A percentile compares a stretch with the other conserved stretches of the same genome.
Conservation (phyloP, 2,329 filamentous ascomycete genomes). For the Nemania sp. region DNA sequence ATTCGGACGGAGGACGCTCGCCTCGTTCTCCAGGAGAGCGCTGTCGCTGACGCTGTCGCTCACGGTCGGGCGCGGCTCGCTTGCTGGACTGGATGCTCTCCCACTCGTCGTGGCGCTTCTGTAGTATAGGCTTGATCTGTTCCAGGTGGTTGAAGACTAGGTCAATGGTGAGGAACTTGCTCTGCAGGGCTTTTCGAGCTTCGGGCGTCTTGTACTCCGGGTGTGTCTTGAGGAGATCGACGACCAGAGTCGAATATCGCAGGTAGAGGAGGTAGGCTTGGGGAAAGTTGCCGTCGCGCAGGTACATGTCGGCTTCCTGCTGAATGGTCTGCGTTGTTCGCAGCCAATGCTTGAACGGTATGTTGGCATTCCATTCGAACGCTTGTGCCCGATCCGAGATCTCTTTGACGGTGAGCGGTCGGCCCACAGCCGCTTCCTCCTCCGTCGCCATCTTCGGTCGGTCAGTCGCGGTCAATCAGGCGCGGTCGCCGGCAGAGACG, state of each 20-base stretch:
- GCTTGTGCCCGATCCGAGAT: slow-evolving; percentile 74
- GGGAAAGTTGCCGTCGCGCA: slow-evolving; percentile 81
- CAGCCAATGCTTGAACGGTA: slow-evolving; percentile 80
- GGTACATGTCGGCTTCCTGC: slow-evolving; percentile 83
- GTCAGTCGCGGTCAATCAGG: background rate
- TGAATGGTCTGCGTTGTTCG: slow-evolving; percentile 77
- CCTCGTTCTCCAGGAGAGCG: too few species aligned
- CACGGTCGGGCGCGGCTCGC: slow-evolving; percentile 32
- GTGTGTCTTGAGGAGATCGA: slow-evolving; percentile 74
- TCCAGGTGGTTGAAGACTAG: slow-evolving; percentile 73
- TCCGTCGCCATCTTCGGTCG: slow-evolving; percentile 12
- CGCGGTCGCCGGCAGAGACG: too few species aligned
- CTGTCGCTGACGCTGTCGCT: slow-evolving; percentile 22
- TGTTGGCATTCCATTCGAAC: slow-evolving; percentile 78
- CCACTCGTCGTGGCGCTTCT: slow-evolving; percentile 71
- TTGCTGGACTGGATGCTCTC: slow-evolving; percentile 53
- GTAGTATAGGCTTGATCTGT: slow-evolving; percentile 76
- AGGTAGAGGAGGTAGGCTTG: slow-evolving; percentile 92
- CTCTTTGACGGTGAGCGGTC: slow-evolving; percentile 74
- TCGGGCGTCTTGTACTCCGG: slow-evolving; percentile 72
- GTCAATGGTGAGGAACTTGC: slow-evolving; percentile 53
- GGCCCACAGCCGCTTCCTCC: slow-evolving; percentile 36
- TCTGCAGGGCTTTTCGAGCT: slow-evolving; percentile 64
- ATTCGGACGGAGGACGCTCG: too few species aligned
- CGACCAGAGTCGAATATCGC: slow-evolving; percentile 81